Conservation (phyloP, 345 rosid genomes). For the Camelina neglecta region DNA sequence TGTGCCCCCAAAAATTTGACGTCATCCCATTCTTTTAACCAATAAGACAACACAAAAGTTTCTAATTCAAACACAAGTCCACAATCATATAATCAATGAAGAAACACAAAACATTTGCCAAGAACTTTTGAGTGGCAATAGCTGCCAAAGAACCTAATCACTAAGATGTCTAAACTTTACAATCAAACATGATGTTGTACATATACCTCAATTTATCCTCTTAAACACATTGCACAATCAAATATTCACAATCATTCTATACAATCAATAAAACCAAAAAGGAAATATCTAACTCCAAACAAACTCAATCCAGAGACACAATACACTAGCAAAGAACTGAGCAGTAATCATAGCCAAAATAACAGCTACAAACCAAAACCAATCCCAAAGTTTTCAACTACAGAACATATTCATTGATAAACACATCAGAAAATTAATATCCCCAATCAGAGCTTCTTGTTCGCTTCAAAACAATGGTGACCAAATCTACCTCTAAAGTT, state of each 20-base stretch:
- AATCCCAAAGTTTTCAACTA: not conserved
- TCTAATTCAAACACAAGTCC: slow-evolving; percentile 16
- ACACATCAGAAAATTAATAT: slow-evolving; percentile 7
- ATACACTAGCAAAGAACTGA: not conserved
- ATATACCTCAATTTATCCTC: too few relatives aligned
- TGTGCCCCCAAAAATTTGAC: not conserved
- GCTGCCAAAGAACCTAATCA: not conserved
- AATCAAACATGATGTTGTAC: too few relatives aligned
- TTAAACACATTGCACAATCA: not conserved
- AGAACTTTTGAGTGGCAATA: not conserved
- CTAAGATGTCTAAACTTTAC: not conserved
- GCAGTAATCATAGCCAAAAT: not conserved
- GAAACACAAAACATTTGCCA: not conserved
- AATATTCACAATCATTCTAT: slow-evolving; percentile 8
- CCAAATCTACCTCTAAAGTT: not conserved
- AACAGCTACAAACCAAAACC: not conserved
- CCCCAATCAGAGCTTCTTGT: not conserved
- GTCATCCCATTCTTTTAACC: not conserved
- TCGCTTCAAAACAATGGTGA: not conserved
- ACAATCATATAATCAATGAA: not conserved
- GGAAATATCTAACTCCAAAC: not conserved
- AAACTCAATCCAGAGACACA: not conserved
- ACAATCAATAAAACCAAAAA: not conserved
- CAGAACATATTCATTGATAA: slow-evolving; percentile 5
- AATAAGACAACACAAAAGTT: not conserved